Evolutionary conservation across 1,284 basidiomycete species (phyloP).

Genomic region (Malassezia brasiliensis): DNA sequence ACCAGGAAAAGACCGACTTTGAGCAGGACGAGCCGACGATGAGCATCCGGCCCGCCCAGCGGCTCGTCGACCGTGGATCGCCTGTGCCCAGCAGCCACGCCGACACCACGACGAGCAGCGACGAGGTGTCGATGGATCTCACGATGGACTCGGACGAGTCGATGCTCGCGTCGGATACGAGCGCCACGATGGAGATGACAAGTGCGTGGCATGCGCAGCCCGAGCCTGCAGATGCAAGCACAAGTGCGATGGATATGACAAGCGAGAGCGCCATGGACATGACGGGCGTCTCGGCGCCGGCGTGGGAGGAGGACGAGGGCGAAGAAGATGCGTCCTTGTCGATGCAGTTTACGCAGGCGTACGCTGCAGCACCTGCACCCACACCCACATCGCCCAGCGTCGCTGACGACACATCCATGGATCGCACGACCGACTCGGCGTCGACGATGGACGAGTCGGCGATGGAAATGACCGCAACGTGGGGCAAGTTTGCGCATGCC

Average conservation of each 20-base stretch:
- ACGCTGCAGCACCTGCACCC: not conserved
- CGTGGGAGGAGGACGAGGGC: not conserved
- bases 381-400: conserved; percentile 3
- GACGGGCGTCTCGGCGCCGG: too few species aligned
- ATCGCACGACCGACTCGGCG: conserved; percentile 1
- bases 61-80: conserved; percentile 4
- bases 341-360: conserved; percentile 25
- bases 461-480: conserved; percentile 33
- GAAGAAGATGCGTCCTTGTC: conserved; percentile 7
- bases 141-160: not conserved
- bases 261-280: not conserved
- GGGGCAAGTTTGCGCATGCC: conserved; percentile 20
- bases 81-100: not conserved
- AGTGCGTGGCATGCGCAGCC: conserved; percentile 1
- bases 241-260: not conserved
- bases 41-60: conserved; percentile 19
- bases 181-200: conserved; percentile 16
- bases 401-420: conserved; percentile 14
- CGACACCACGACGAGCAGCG: not conserved
- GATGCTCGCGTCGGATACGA: not conserved
- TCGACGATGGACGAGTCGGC: conserved; percentile 4
- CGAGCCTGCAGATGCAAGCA: not conserved
- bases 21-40: conserved; percentile 29
- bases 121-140: conserved; percentile 7
- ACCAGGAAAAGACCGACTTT: conserved; percentile 19